phyloP scores from a whole-genome alignment of 768 basidiomycete species.

The Obba rivulosa region DNA sequence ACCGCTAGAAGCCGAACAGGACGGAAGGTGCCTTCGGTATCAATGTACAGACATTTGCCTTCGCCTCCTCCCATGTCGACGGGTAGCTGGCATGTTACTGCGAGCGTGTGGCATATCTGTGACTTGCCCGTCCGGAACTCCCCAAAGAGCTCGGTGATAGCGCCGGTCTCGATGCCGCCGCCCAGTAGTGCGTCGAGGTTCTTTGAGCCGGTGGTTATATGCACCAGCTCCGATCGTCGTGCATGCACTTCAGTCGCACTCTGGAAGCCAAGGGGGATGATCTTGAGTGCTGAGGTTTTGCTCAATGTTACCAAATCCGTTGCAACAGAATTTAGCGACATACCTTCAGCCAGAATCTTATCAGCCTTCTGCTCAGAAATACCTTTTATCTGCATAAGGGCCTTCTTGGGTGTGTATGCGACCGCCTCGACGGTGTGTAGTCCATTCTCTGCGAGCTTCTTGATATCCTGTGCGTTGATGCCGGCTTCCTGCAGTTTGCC shows the following conservation, averaged over 20 bases:
- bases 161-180: constrained; percentile 97
- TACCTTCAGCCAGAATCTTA: constrained; percentile 90
- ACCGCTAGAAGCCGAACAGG: constrained; percentile 92
- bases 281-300: constrained; percentile 69
- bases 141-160: constrained; percentile 96
- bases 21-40: constrained; percentile 98
- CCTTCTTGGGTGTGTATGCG: constrained; percentile 95
- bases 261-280: constrained; percentile 95
- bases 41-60: constrained; percentile 98
- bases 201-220: constrained; percentile 95
- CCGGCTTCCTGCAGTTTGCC: constrained; percentile 84
- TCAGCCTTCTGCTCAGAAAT: constrained; percentile 97
- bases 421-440: constrained; percentile 93
- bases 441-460: constrained; percentile 91
- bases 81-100: constrained; percentile 96
- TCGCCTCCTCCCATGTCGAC: constrained; percentile 98
- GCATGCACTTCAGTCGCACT: constrained; percentile 98
- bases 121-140: constrained; percentile 99
- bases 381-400: constrained; percentile 85
- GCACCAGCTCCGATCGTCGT: constrained; percentile 88
- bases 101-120: constrained; percentile 95
- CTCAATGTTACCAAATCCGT: background rate
- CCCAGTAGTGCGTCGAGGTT: constrained; percentile 94
- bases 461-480: constrained; percentile 85
- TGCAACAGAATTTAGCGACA: constrained; percentile 18